Percentiles rank a stretch among this genome's conserved stretches.
These are phyloP conservation scores for Chimonanthus salicifolius DNA, from an alignment of 164 flowering plant species.

Conservation along the genomic window DNA sequence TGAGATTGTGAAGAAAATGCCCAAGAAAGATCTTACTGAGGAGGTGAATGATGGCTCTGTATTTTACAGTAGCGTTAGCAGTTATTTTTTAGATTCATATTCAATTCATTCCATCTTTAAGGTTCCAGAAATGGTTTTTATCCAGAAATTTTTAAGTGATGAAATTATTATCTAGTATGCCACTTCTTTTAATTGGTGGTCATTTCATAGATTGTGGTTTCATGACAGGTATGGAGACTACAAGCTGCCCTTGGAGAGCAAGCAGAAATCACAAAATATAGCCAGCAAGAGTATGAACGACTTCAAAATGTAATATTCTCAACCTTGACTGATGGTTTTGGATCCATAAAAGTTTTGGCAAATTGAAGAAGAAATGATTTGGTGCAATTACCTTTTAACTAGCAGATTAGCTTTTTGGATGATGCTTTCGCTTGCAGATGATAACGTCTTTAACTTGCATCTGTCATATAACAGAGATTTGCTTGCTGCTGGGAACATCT, in stretches of 20 bases:
- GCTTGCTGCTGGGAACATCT: too few species aligned
- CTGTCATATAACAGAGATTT: too few species aligned
- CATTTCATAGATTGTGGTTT: background rate
- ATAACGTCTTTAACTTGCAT: too few species aligned
- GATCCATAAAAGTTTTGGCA: too few species aligned
- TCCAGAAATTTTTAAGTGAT: background rate
- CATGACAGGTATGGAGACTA: slow-evolving; percentile 59
- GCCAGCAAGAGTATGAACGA: slow-evolving; percentile 86
- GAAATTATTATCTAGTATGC: background rate
- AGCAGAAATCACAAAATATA: slow-evolving; percentile 80
- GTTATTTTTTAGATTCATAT: background rate
- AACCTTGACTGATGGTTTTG: slow-evolving; percentile 9
- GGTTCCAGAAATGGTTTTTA: background rate
- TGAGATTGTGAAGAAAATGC: slow-evolving; percentile 73
- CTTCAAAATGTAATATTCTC: slow-evolving; percentile 70
- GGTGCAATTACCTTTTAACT: too few species aligned
- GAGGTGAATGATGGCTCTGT: slow-evolving; percentile 34
- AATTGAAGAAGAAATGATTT: too few species aligned
- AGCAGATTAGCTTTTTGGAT: too few species aligned
- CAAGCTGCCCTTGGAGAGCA: slow-evolving; percentile 85
- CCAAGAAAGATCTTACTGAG: slow-evolving; percentile 72
- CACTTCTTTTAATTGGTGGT: background rate
- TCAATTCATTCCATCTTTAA: background rate
- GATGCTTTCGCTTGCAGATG: too few species aligned
- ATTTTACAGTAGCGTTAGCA: background rate